Percentiles rank a stretch among this genome's conserved stretches.
phyloP scores from a whole-genome alignment of 192 early-diverging fungal species.

The Spizellomyces punctatus region DNA sequence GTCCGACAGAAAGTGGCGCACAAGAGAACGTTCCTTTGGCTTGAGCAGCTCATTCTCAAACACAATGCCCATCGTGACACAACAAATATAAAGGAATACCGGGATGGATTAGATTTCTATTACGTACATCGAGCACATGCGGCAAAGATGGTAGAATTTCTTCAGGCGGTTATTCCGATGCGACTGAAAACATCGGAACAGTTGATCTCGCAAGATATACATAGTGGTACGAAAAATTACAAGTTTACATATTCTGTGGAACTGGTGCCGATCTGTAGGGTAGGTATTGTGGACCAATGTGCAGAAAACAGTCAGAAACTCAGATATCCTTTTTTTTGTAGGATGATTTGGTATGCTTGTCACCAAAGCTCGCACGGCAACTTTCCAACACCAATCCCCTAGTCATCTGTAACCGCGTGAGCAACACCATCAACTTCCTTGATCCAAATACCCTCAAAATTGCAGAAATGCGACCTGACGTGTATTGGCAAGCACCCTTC shows the following conservation, averaged over 20 bases:
- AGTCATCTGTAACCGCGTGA: slow-evolving; percentile 80
- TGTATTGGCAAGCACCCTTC: slow-evolving; percentile 89
- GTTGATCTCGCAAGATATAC: slow-evolving; percentile 94
- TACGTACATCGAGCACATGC: slow-evolving; percentile 88
- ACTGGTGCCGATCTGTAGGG: slow-evolving; percentile 91
- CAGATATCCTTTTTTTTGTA: slow-evolving; percentile 2
- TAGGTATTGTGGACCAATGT: slow-evolving; percentile 2
- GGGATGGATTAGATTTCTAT: slow-evolving; percentile 97
- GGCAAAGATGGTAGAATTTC: slow-evolving; percentile 95
- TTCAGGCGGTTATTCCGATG: slow-evolving; percentile 82
- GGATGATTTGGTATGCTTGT: slow-evolving; percentile 90
- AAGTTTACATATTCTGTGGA: slow-evolving; percentile 97
- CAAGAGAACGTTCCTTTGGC: slow-evolving; percentile 97
- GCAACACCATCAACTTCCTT: slow-evolving; percentile 82
- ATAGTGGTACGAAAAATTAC: slow-evolving; percentile 87
- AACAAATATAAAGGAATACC: slow-evolving; percentile 96
- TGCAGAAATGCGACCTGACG: slow-evolving; percentile 71
- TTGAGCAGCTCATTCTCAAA: slow-evolving; percentile 98
- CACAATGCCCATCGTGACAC: slow-evolving; percentile 97
- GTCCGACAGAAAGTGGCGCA: slow-evolving; percentile 95
- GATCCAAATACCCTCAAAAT: slow-evolving; percentile 84
- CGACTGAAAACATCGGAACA: slow-evolving; percentile 90
- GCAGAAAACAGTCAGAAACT: neutral
- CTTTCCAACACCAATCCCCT: slow-evolving; percentile 87
- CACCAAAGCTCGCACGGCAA: slow-evolving; percentile 79